Evolutionary conservation across 225 moss, liverwort and hornwort genomes (phyloP).

Genomic region (Marchantia paleacea): DNA sequence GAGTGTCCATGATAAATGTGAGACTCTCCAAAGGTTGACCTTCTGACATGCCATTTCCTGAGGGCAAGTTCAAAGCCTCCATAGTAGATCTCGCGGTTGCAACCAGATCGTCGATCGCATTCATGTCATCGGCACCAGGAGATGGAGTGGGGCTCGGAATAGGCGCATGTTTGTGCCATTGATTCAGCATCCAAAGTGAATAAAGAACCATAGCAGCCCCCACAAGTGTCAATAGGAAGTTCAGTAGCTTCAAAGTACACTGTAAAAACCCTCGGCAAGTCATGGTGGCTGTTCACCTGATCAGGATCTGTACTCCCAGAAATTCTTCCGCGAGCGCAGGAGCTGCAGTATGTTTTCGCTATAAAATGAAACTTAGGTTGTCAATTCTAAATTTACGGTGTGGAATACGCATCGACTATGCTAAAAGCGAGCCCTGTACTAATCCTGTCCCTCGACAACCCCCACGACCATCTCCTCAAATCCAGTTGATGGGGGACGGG

Average conservation of each 20-base stretch:
- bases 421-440: background rate
- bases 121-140: constrained; percentile 22
- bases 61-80: constrained; percentile 21
- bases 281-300: constrained; percentile 51
- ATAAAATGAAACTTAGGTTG: background rate
- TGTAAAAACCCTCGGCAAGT: constrained; percentile 89
- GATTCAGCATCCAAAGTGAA: constrained; percentile 86
- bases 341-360: background rate
- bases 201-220: constrained; percentile 80
- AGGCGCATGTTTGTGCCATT: constrained; percentile 56
- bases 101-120: constrained; percentile 3
- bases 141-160: constrained; percentile 30
- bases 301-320: constrained; percentile 4
- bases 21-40: constrained; percentile 23
- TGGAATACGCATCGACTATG: background rate
- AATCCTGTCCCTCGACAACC: constrained; percentile 7
- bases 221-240: constrained; percentile 77
- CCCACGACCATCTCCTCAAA: constrained; percentile 20
- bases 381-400: background rate
- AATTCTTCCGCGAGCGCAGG: background rate
- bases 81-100: constrained; percentile 9
- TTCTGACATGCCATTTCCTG: constrained; percentile 7
- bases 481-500: background rate
- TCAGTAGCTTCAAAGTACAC: constrained; percentile 75
- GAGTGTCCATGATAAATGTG: constrained; percentile 34